Evolutionary conservation across 2,329 filamentous ascomycete genomes (phyloP).

Genomic region (Chaetomium sp.): DNA sequence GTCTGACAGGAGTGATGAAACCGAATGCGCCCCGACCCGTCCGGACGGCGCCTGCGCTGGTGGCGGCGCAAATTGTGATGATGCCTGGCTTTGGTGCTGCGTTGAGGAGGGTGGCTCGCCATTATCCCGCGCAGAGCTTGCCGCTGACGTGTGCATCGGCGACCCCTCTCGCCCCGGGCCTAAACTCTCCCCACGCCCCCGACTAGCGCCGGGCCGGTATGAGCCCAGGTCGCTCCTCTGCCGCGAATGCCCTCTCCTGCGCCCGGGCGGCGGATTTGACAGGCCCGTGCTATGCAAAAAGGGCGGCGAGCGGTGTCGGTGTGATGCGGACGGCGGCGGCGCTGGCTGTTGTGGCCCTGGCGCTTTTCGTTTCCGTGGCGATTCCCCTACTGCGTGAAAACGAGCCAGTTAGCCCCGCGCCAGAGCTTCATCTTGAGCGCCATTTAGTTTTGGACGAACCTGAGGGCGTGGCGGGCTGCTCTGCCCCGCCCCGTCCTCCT

Average conservation of each 20-base stretch:
- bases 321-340: constrained; percentile 49
- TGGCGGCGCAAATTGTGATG: constrained; percentile 16
- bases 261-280: constrained; percentile 55
- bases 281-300: constrained; percentile 57
- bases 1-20: constrained; percentile 31
- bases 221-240: constrained; percentile 66
- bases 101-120: constrained; percentile 37
- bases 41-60: constrained; percentile 19
- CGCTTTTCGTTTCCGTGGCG: constrained; percentile 84
- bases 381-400: constrained; percentile 66
- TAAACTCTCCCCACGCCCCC: constrained; percentile 40
- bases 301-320: constrained; percentile 55
- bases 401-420: constrained; percentile 44
- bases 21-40: constrained; percentile 29
- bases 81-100: constrained; percentile 35
- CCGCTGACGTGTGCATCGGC: constrained; percentile 40
- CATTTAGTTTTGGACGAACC: constrained; percentile 65
- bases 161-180: constrained; percentile 43
- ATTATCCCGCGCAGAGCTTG: constrained; percentile 41
- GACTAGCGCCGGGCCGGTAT: constrained; percentile 45
- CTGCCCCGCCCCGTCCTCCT: constrained; percentile 56
- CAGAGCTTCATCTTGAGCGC: constrained; percentile 49
- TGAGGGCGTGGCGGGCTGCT: constrained; percentile 73
- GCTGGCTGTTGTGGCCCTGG: constrained; percentile 55
- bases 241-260: constrained; percentile 62